phyloP scores from a whole-genome alignment of 108 stramenopile genomes.

The Skeletonema tropicum region DNA sequence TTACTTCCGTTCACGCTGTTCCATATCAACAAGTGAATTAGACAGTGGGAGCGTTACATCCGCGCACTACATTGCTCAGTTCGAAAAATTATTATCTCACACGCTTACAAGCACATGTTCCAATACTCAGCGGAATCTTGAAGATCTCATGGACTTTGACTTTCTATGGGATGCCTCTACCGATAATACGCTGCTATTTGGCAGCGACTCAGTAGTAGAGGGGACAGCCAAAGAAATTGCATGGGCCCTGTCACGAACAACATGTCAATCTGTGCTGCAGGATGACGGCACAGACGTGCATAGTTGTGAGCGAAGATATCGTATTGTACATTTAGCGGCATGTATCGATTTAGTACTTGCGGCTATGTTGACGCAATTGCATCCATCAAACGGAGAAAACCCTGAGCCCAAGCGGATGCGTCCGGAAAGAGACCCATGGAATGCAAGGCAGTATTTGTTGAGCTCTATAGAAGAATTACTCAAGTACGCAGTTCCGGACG shows the following conservation, averaged over 20 bases:
- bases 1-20: background rate
- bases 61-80: background rate
- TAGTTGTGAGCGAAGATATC: conserved; percentile 16
- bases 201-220: background rate
- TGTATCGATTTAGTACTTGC: conserved; percentile 16
- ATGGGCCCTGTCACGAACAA: conserved; percentile 6
- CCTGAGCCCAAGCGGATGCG: background rate
- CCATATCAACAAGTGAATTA: background rate
- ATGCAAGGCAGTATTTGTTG: background rate
- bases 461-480: background rate
- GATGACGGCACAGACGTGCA: background rate
- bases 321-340: conserved; percentile 6
- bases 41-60: background rate
- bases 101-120: conserved; percentile 6
- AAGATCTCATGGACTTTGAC: conserved; percentile 20
- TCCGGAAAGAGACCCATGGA: background rate
- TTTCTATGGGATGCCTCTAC: conserved; percentile 9
- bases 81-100: conserved; percentile 7
- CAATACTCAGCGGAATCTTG: conserved; percentile 1
- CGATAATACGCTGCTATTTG: background rate
- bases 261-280: background rate
- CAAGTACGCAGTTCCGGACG: background rate
- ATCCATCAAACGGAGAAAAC: background rate
- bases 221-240: conserved; percentile 14
- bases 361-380: background rate